Conservation (phyloP, 2,329 filamentous ascomycete species). For the Didymella arachidicola region DNA sequence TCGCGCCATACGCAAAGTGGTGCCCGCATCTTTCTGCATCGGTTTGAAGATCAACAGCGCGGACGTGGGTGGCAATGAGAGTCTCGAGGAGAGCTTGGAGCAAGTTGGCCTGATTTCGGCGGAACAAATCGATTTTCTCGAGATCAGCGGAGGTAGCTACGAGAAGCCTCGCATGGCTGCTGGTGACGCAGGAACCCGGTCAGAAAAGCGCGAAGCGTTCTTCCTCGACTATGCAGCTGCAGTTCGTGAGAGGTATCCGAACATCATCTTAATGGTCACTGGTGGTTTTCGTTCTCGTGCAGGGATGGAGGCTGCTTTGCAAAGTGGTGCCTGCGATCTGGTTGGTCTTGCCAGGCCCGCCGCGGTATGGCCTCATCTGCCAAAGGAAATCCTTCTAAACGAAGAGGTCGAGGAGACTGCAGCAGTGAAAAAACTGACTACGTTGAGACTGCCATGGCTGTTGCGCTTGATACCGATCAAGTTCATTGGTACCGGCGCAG, state of each 20-base stretch:
- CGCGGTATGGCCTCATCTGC: constrained; percentile 13
- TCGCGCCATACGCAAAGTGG: constrained; percentile 51
- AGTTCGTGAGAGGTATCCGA: constrained; percentile 53
- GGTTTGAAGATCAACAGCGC: constrained; percentile 62
- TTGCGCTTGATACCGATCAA: constrained; percentile 10
- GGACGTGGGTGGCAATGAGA: constrained; percentile 53
- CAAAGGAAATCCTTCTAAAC: constrained; percentile 11
- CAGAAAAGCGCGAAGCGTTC: constrained; percentile 68
- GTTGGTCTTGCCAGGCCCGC: constrained; percentile 29
- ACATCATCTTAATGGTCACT: constrained; percentile 61
- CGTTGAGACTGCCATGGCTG: not conserved
- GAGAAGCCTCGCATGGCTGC: constrained; percentile 21
- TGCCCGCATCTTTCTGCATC: constrained; percentile 55
- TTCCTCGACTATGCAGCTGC: constrained; percentile 69
- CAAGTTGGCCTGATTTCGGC: constrained; percentile 62
- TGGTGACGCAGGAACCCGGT: constrained; percentile 44
- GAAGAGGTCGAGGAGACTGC: not conserved
- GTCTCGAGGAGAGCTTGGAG: constrained; percentile 61
- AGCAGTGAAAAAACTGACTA: constrained; percentile 1
- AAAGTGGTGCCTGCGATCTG: constrained; percentile 41
- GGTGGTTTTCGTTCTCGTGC: constrained; percentile 63
- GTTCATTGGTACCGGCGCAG: constrained; percentile 7
- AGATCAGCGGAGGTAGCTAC: constrained; percentile 68
- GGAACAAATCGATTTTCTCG: constrained; percentile 69
- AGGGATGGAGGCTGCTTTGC: constrained; percentile 65